Evolutionary conservation across 352 stramenopile genomes (phyloP).

Genomic region (Achlya hypogyna): DNA sequence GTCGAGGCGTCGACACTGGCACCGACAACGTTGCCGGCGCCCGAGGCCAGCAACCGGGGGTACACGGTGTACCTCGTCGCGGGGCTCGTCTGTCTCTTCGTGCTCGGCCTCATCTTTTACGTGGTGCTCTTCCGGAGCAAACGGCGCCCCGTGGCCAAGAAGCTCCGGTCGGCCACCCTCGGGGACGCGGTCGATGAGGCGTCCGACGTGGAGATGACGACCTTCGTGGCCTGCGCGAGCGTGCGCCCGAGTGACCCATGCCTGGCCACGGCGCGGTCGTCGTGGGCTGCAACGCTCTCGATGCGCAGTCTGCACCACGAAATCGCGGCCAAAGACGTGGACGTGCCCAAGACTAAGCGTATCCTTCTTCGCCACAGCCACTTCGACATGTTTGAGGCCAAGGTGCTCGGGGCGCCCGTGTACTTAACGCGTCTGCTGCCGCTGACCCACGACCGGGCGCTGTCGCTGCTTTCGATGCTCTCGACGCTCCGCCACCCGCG

Average conservation of each 20-base stretch:
- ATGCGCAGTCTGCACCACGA: conserved; percentile 5
- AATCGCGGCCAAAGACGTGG: neutral
- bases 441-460: conserved; percentile 11
- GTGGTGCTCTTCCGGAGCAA: conserved; percentile 5
- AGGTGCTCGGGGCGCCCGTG: neutral
- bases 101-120: conserved; percentile 6
- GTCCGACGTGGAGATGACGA: neutral
- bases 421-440: conserved; percentile 3
- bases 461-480: conserved; percentile 3
- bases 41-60: neutral
- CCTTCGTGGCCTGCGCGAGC: neutral
- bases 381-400: conserved; percentile 10
- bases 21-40: neutral
- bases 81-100: neutral
- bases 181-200: neutral
- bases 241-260: neutral
- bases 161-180: neutral
- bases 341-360: neutral
- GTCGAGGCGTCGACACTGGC: neutral
- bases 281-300: neutral
- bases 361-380: neutral
- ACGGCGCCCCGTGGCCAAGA: neutral
- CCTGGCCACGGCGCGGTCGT: neutral
- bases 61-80: neutral
- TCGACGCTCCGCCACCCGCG: conserved; percentile 16